Evolutionary conservation across 164 flowering plant genomes (phyloP), one percentile per base, ranked within the genome.

Genomic region (Dillenia turbinata): DNA sequence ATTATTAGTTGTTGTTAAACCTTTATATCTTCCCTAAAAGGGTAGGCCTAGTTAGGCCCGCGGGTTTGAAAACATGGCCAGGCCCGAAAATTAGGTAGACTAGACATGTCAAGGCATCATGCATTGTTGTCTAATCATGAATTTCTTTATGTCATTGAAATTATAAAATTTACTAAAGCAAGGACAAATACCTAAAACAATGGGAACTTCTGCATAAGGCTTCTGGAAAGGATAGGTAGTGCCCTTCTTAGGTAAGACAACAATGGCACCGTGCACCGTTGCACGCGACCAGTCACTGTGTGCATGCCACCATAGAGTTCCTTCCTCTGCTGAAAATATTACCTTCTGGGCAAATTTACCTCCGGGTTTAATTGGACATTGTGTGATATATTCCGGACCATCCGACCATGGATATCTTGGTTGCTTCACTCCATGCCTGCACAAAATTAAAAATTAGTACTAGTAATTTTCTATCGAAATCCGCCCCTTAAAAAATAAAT

Each of bases 251-350:
- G 82, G 85, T 13, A 60, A 63, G 57, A 78, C 17, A 8, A 77
- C 10, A n/a, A 81, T 61, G 9, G 72, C 63, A 0, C 85, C 85
- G 61, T 81, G 66, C 5, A 79, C 73, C 0, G 85, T 81, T 12
- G 79, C 81, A 24, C 89, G 44, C 1, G 71, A 40, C 89, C 89
- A 82, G 7, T 64, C 83, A 33, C 81, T 84, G 40, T 83, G 85
- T 9, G 85, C 88, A 49, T 83, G 88, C 85, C 85, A 83, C 88
- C 88, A 83, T 0, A 84, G 6, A 0, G 88, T 82, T 1, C 87
- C 87, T 69, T 75, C 81, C 44, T 85, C 84, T 0, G 26, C 13
- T 0, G 79, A 61, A 17, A 82, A 55, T 19, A 52, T 51, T 14
- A 80, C 44, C 51, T 65, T 65, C 55, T 82, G 72, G 2, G 13